Base-by-base conservation (phyloP, 306 rosid genomes). In the Psophocarpus tetragonolobus region DNA sequence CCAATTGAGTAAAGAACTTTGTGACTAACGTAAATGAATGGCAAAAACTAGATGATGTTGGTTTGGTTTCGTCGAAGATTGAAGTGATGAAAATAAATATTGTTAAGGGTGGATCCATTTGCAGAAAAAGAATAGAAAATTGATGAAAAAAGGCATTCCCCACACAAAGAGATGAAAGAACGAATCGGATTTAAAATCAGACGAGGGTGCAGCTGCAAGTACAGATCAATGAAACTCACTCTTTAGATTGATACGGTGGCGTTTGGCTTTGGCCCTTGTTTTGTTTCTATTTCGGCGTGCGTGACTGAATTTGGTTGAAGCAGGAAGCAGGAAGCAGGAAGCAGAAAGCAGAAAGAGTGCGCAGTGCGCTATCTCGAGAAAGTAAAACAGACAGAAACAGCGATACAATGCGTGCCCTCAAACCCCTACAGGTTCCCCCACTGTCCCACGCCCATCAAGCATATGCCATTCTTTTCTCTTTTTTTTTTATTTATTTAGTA, bases 351-450 rank as follows among this genome's bases (percentile, higher is more conserved):
- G 64, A 60, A 21, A 57, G 64, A 57, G 36, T 20, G 58, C 58
- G 58, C 58, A 51, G 27, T 51, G 58, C 58, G 58, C 58, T 51
- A 51, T 20, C 58, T 13, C 4, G 30, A 29, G 65, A 60, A 21
- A 29, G 39, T 6, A 38, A 36, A 17, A 61, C 14, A 61, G 68
- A 69, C 23, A 36, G 30, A 67, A 78, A 75, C 86, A 75, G 75
- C 61, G 36, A 33, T 60, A 48, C 61, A 60, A 29, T 45, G 80
- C 62, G 85, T 62, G 68, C 84, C 87, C 87, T 66, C 26, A 51
- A 80, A 62, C 5, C 81, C 84, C 85, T 36, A 73, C 87, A 80
- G 44, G 61, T 32, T 68, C 73, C 29, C 73, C 74, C 45, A 11
- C 35, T 68, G 83, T 73, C 83, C 80, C 79, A 76, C 73, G 29